Evolutionary conservation across 257 asterid genomes (phyloP).

Genomic region (Misopates orontium): DNA sequence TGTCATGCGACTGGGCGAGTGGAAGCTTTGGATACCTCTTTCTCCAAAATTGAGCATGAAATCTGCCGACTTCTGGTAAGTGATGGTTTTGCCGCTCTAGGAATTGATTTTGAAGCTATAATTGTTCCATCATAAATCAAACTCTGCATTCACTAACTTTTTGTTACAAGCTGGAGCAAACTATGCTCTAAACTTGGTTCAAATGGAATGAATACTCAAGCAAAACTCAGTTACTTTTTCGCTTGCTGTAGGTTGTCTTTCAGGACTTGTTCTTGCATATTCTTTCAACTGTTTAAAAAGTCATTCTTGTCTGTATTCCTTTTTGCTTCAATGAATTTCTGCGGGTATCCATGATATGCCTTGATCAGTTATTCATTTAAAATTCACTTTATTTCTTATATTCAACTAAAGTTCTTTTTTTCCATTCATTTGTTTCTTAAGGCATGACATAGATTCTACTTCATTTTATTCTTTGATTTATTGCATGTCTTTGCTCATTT

Average conservation of each 20-base stretch:
- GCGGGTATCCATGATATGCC: background rate
- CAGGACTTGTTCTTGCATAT: slow-evolving; percentile 14
- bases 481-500: slow-evolving; percentile 34
- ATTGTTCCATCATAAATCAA: background rate
- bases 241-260: background rate
- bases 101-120: background rate
- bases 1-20: slow-evolving; percentile 96
- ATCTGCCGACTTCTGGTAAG: slow-evolving; percentile 74
- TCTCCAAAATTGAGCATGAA: slow-evolving; percentile 91
- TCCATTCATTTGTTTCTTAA: too few relatives aligned
- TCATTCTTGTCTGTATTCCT: slow-evolving; percentile 6
- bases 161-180: background rate
- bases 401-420: slow-evolving; percentile 10
- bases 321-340: slow-evolving; percentile 1
- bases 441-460: background rate
- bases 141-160: background rate
- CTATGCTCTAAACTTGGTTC: background rate
- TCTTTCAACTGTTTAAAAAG: slow-evolving; percentile 6
- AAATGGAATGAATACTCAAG: background rate
- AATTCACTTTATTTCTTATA: slow-evolving; percentile 11
- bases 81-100: slow-evolving; percentile 19
- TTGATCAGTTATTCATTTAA: slow-evolving; percentile 13
- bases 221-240: background rate
- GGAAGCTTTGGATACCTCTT: slow-evolving; percentile 91
- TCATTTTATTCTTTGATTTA: slow-evolving; percentile 16